Percentiles rank a stretch among this genome's conserved stretches.
phyloP scores from a whole-genome alignment of 352 stramenopile species.

The Peronospora belbahrii region DNA sequence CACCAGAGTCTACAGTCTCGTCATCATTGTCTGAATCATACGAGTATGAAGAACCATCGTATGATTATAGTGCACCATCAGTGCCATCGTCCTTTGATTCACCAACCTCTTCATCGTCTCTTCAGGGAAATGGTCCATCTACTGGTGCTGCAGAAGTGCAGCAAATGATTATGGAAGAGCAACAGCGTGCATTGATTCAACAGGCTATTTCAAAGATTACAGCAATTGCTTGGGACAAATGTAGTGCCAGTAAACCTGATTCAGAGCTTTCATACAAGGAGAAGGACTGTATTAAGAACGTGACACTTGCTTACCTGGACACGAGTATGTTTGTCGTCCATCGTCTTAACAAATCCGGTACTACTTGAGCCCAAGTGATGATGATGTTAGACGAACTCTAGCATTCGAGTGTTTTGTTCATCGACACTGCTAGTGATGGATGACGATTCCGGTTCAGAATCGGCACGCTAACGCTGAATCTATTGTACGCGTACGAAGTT shows the following conservation, averaged over 20 bases:
- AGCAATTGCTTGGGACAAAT: conserved; percentile 86
- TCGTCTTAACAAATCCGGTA: conserved; percentile 68
- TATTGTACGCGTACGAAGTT: conserved; percentile 9
- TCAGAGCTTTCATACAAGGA: conserved; percentile 76
- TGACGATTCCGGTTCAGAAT: neutral
- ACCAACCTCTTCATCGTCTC: conserved; percentile 22
- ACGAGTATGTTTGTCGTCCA: conserved; percentile 82
- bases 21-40: conserved; percentile 30
- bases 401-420: neutral
- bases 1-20: conserved; percentile 35
- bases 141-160: conserved; percentile 60
- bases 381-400: too few relatives aligned
- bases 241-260: conserved; percentile 77
- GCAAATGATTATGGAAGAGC: conserved; percentile 80
- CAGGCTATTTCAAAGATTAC: conserved; percentile 87
- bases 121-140: conserved; percentile 11
- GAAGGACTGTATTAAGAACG: conserved; percentile 83
- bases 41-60: conserved; percentile 66
- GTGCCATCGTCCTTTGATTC: conserved; percentile 33
- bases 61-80: conserved; percentile 56
- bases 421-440: neutral
- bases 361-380: conserved; percentile 14
- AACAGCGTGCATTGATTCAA: conserved; percentile 82
- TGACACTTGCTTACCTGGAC: conserved; percentile 82
- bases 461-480: conserved; percentile 9